Evolutionary conservation across 108 stramenopile species (phyloP).

Genomic region (Nannochloropsis salina): DNA sequence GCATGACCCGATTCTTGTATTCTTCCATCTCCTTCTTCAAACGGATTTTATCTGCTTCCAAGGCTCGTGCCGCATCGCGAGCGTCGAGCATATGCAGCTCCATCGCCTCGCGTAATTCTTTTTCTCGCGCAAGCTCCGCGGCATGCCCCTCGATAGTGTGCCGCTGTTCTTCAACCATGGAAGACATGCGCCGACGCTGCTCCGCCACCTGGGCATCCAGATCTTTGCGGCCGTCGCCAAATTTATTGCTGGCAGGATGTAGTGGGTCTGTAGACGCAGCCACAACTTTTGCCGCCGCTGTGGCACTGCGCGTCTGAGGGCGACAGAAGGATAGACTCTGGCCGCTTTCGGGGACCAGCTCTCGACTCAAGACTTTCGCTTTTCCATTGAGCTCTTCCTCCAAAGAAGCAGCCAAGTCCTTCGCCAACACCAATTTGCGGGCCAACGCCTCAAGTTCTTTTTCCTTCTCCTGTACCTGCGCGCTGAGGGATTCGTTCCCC

Average conservation of each 20-base stretch:
- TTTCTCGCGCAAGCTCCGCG: neutral
- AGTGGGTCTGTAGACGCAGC: neutral
- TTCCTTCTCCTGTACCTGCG: neutral
- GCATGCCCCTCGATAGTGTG: neutral
- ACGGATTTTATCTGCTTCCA: neutral
- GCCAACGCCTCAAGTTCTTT: neutral
- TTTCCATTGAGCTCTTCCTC: neutral
- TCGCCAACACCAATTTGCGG: neutral
- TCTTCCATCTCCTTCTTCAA: neutral
- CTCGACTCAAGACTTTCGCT: neutral
- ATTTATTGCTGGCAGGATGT: neutral
- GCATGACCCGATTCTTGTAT: neutral
- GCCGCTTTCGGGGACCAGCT: neutral
- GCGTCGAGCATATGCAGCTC: neutral
- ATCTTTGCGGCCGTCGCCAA: neutral
- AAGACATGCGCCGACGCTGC: conserved; percentile 2
- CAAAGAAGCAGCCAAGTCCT: neutral
- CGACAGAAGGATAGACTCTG: neutral
- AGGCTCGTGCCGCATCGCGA: neutral
- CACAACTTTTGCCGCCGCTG: neutral
- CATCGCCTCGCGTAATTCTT: neutral
- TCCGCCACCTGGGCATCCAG: neutral
- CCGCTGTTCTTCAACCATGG: neutral
- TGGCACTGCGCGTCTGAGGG: conserved; percentile 1
- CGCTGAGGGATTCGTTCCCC: neutral